Percentiles rank a stretch among this genome's conserved stretches.
Conservation (phyloP, 768 basidiomycete species). For the Neoboletus subvelutipes region DNA sequence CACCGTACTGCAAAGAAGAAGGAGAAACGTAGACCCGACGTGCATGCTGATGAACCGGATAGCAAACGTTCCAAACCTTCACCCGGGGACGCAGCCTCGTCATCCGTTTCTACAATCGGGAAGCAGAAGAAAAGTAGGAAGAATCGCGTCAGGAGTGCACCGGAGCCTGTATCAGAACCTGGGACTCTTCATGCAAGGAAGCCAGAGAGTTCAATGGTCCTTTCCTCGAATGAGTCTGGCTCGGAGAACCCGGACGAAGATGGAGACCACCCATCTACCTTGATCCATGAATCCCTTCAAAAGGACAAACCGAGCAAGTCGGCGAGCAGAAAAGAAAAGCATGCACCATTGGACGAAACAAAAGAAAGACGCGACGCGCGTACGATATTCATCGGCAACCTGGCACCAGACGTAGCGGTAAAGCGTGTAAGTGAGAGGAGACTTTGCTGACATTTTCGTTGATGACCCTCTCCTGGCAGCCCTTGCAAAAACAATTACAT, state of each 20-base stretch:
- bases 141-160: conserved; percentile 4
- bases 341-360: conserved; percentile 69
- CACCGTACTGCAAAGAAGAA: conserved; percentile 2
- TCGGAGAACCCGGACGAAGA: conserved; percentile 34
- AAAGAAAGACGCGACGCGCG: conserved; percentile 69
- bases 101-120: conserved; percentile 17
- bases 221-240: conserved; percentile 28
- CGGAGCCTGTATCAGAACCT: background rate
- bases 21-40: conserved; percentile 15
- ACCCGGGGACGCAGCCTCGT: conserved; percentile 10
- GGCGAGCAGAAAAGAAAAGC: conserved; percentile 40
- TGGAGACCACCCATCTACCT: conserved; percentile 33
- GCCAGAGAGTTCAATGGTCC: conserved; percentile 1
- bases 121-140: conserved; percentile 15
- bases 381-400: conserved; percentile 91
- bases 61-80: conserved; percentile 21
- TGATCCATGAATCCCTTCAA: conserved; percentile 66
- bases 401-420: conserved; percentile 73
- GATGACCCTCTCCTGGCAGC: conserved; percentile 41
- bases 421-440: conserved; percentile 55
- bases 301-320: conserved; percentile 29
- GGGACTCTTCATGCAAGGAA: background rate
- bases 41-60: conserved; percentile 13
- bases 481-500: conserved; percentile 71
- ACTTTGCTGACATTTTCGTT: background rate